These are phyloP conservation scores for Omphalea diandra DNA, from an alignment of 441 rosid species.

Conservation along the genomic window DNA sequence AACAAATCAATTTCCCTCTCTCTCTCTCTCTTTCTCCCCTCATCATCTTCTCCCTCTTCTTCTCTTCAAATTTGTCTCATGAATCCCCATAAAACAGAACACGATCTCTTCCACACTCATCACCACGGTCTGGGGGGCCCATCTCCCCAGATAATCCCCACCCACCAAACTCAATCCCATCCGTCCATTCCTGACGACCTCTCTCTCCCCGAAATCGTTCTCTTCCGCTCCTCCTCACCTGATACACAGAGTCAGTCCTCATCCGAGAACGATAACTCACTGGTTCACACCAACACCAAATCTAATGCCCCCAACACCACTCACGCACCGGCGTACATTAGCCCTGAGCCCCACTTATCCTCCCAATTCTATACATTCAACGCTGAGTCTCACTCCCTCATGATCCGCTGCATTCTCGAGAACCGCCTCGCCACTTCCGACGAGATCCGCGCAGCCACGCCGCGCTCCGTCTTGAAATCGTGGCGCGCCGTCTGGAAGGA, in stretches of 20 bases:
- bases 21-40: neutral
- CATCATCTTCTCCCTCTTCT: neutral
- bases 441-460: slow-evolving; percentile 93
- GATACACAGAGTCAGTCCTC: slow-evolving; percentile 65
- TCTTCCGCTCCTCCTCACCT: slow-evolving; percentile 69
- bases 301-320: slow-evolving; percentile 1
- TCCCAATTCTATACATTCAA: slow-evolving; percentile 98
- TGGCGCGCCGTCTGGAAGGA: slow-evolving; percentile 99
- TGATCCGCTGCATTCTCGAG: slow-evolving; percentile 89
- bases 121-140: slow-evolving; percentile 48
- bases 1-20: neutral
- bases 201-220: slow-evolving; percentile 65
- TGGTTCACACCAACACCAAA: slow-evolving; percentile 22
- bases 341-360: slow-evolving; percentile 83
- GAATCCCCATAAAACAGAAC: slow-evolving; percentile 44
- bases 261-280: slow-evolving; percentile 56
- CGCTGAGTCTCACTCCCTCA: slow-evolving; percentile 84
- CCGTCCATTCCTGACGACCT: slow-evolving; percentile 42
- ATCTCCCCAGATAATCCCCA: slow-evolving; percentile 25
- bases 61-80: neutral
- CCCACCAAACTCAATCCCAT: slow-evolving; percentile 21
- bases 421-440: slow-evolving; percentile 73
- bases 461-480: slow-evolving; percentile 69
- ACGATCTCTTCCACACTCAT: slow-evolving; percentile 62
- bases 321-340: slow-evolving; percentile 37